These are phyloP conservation scores for Bonia amplexicaulis DNA, from an alignment of 176 grass and related monocot genomes.

Conservation along the genomic window DNA sequence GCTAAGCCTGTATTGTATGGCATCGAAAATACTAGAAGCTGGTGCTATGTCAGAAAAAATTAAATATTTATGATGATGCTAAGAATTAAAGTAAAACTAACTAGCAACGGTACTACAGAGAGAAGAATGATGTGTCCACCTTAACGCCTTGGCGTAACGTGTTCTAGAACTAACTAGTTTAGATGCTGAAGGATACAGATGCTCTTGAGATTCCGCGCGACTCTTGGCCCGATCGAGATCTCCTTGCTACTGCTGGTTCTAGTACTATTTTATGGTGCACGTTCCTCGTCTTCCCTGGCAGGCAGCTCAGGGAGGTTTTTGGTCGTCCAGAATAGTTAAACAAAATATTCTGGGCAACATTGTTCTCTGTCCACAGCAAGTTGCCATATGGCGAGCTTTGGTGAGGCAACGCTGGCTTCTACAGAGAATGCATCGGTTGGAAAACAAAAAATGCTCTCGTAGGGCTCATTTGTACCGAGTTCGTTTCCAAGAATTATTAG, in stretches of 20 bases:
- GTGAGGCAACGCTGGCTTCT: neutral
- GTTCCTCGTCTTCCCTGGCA: constrained; percentile 7
- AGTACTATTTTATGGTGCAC: neutral
- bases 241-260: neutral
- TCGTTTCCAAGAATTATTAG: neutral
- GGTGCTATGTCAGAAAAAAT: no score
- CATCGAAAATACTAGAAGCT: no score
- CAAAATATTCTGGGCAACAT: neutral
- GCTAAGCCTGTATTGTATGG: no score
- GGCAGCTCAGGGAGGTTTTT: neutral
- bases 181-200: no score
- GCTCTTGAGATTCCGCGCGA: neutral
- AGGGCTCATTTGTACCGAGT: neutral
- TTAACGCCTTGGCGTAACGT: no score
- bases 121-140: no score
- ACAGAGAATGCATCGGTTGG: neutral
- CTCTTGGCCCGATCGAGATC: neutral
- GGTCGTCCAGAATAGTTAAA: neutral
- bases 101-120: no score
- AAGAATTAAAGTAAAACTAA: no score
- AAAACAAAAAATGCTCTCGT: neutral
- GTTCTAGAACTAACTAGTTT: no score
- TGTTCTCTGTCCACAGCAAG: neutral
- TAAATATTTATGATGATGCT: no score
- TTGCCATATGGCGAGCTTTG: neutral